A percentile compares a stretch with the other conserved stretches of the same genome.
These are phyloP conservation scores for Dalbergia cultrata DNA, from an alignment of 306 rosid species.

Conservation along the genomic window DNA sequence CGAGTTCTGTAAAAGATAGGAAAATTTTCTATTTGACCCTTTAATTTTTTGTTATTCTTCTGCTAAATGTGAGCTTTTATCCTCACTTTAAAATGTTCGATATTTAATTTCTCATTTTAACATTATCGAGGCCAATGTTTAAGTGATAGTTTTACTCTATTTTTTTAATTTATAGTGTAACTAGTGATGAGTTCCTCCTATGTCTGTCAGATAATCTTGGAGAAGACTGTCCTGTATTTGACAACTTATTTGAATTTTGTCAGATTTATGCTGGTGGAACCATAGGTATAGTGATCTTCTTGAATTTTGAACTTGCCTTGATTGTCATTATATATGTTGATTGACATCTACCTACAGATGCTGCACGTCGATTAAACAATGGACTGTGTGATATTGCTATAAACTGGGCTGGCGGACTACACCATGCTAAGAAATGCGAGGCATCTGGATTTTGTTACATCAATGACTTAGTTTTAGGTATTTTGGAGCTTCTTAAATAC, in stretches of 20 bases:
- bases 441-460: conserved; percentile 99
- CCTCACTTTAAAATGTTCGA: neutral
- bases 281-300: conserved; percentile 61
- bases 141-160: conserved; percentile 12
- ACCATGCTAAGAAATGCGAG: conserved; percentile 99
- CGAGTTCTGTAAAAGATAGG: conserved; percentile 17
- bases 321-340: conserved; percentile 33
- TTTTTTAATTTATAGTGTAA: conserved; percentile 24
- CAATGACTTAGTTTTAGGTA: conserved; percentile 96
- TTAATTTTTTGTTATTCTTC: neutral
- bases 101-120: conserved; percentile 3
- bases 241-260: conserved; percentile 96
- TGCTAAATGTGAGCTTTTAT: conserved; percentile 10
- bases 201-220: conserved; percentile 88
- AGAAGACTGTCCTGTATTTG: conserved; percentile 98
- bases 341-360: conserved; percentile 68
- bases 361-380: conserved; percentile 93
- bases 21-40: conserved; percentile 16
- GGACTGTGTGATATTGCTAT: conserved; percentile 94
- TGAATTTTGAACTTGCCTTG: conserved; percentile 21
- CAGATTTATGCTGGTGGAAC: conserved; percentile 99
- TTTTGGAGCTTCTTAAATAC: conserved; percentile 92
- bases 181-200: conserved; percentile 33
- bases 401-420: conserved; percentile 99
- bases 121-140: conserved; percentile 18